Conservation (phyloP, 208 protist genomes). For the Crithidia bombi region DNA sequence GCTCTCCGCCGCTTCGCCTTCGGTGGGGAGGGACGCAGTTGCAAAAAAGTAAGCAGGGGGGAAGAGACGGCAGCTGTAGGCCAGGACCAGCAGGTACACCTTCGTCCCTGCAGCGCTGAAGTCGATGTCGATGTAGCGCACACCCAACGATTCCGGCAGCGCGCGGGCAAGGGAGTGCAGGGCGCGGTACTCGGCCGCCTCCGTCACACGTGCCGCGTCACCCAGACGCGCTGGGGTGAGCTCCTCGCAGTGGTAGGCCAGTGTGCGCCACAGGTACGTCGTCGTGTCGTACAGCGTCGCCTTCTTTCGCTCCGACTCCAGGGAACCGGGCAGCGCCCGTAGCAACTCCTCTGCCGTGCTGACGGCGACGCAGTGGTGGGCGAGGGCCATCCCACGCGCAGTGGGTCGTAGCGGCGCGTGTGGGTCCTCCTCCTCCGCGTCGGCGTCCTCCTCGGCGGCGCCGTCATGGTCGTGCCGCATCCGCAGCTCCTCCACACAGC, state of each 20-base stretch:
- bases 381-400: constrained; percentile 63
- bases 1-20: not conserved
- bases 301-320: constrained; percentile 23
- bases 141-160: constrained; percentile 46
- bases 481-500: constrained; percentile 52
- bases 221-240: constrained; percentile 60
- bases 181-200: constrained; percentile 58
- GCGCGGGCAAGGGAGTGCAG: constrained; percentile 72
- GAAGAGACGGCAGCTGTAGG: constrained; percentile 76
- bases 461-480: not conserved
- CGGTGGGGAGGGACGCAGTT: too few species aligned
- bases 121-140: constrained; percentile 75
- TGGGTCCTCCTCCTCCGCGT: constrained; percentile 48
- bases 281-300: constrained; percentile 32
- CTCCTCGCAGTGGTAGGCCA: constrained; percentile 57
- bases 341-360: constrained; percentile 57
- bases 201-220: constrained; percentile 63
- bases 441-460: constrained; percentile 5
- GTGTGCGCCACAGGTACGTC: constrained; percentile 44
- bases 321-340: constrained; percentile 31
- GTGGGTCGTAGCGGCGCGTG: constrained; percentile 53
- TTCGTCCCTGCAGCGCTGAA: constrained; percentile 60
- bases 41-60: constrained; percentile 14
- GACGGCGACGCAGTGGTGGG: constrained; percentile 64
- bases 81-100: constrained; percentile 73